A percentile compares a stretch with the other conserved stretches of the same genome.
phyloP scores from a whole-genome alignment of 2,329 filamentous ascomycete species.

The Orbilia ellipsospora region DNA sequence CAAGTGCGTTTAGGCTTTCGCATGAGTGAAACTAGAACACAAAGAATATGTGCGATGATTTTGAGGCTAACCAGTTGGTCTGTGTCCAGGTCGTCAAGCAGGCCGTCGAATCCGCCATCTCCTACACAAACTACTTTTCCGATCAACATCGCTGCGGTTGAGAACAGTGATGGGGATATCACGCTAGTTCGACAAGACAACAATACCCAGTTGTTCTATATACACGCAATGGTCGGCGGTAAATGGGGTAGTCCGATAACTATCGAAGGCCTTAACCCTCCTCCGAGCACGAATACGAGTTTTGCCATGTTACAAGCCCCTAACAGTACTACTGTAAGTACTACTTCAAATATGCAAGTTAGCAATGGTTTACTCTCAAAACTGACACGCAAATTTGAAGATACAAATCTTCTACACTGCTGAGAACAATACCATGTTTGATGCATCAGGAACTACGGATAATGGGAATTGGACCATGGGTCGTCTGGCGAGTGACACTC shows the following conservation, averaged over 20 bases:
- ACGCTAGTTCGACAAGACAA: constrained; percentile 33
- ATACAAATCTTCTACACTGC: constrained; percentile 46
- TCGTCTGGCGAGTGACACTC: constrained; percentile 25
- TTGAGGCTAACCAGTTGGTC: not conserved
- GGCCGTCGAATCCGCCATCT: not conserved
- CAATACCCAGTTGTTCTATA: constrained; percentile 28
- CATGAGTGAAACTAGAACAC: not conserved
- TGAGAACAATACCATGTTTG: constrained; percentile 39
- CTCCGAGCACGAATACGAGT: constrained; percentile 39
- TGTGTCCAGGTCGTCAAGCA: constrained; percentile 4
- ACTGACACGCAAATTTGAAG: not conserved
- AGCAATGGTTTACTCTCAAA: not conserved
- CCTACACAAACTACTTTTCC: constrained; percentile 16
- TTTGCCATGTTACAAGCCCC: constrained; percentile 33
- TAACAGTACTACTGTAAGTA: constrained; percentile 25
- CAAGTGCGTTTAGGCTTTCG: not conserved
- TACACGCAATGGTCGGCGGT: constrained; percentile 1
- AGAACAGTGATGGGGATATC: not conserved
- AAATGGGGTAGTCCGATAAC: constrained; percentile 18
- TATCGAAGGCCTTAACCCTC: constrained; percentile 27
- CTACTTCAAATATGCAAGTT: not conserved
- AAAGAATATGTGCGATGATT: not conserved
- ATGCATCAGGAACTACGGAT: constrained; percentile 28
- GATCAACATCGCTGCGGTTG: constrained; percentile 28
- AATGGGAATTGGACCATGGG: constrained; percentile 38